Base-by-base conservation (phyloP, 2,329 filamentous ascomycete genomes). In the Phaeophleospora eucalypticola region DNA sequence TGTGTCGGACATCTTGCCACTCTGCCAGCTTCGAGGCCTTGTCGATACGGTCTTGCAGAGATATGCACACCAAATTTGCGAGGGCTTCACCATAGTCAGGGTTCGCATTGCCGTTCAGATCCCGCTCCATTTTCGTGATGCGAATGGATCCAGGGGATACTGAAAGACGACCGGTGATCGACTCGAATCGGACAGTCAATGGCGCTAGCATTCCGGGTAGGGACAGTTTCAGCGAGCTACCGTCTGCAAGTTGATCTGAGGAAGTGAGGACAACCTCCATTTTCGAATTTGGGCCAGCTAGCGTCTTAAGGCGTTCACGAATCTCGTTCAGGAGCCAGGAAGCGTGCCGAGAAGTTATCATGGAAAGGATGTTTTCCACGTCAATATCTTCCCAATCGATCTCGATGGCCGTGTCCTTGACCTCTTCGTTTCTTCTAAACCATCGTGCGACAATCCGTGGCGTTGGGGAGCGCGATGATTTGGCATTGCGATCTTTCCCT, bases 361-460 rank as follows among this genome's bases (percentile, higher is more conserved):
- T 77, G 58, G 84, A 84, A 36, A 98, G 69, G 2, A 95, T 78
- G 4, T 71, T 64, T 62, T 95, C 88, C 41, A 87, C 77, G 2
- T 86, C 93, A 17, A 97, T 74, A 10, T 77, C 71, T 35, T 79
- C 71, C 37, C 78, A 71, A 61, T 94, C 79, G 27, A 95, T 74
- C 2, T 76, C 65, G 20, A 96, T 75, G 14, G n/a, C 19, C 33
- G 80, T 70, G n/a, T 74, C 70, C 46, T 85, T 80, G 34, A 89
- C 80, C 63, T 91, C 86, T 58, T 85, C 83, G 53, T 83, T 84
- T 61, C 91, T 84, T 47, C 87, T 82, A 66, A 94, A 89, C 91
- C 93, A 98, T 54, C 88, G 83, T 33, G 84, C 70, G 2, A 72
- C 76, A 37, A 93, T 53, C 14, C 60, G 61, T 4, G 61, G 54